phyloP scores from a whole-genome alignment of 257 asterid genomes.

The Schizonepeta tenuifolia region DNA sequence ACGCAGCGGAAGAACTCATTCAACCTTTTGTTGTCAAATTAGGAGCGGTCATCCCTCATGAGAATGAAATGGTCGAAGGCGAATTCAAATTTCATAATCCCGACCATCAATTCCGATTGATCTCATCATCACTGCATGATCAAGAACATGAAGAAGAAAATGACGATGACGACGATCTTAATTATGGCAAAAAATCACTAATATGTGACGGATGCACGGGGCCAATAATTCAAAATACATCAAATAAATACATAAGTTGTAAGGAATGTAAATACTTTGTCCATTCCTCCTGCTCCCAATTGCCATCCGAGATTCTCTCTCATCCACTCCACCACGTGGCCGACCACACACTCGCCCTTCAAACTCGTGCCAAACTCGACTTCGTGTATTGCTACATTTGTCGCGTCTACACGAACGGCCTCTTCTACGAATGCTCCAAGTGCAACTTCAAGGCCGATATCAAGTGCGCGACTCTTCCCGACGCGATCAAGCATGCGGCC shows the following conservation, averaged over 20 bases:
- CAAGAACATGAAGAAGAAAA: neutral
- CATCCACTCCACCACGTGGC: neutral
- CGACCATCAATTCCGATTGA: neutral
- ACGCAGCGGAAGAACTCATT: neutral
- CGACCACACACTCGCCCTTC: neutral
- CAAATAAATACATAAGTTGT: neutral
- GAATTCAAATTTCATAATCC: neutral
- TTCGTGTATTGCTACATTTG: neutral
- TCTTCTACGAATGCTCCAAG: neutral
- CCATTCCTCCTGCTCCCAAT: neutral
- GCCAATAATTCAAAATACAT: neutral
- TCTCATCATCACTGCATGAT: neutral
- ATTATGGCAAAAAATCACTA: neutral
- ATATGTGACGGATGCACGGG: constrained; percentile 2
- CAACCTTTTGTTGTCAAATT: neutral
- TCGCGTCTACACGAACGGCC: neutral
- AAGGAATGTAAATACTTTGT: neutral
- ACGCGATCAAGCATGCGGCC: neutral
- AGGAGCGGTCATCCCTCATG: neutral
- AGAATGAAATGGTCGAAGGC: too few species aligned
- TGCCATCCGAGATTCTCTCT: neutral
- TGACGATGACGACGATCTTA: neutral
- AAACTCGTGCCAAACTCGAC: neutral
- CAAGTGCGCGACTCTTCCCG: constrained; percentile 15
- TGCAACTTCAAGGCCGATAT: constrained; percentile 1